Evolutionary conservation across 192 early-diverging fungal genomes (phyloP).

Genomic region (Coemansia sp.): DNA sequence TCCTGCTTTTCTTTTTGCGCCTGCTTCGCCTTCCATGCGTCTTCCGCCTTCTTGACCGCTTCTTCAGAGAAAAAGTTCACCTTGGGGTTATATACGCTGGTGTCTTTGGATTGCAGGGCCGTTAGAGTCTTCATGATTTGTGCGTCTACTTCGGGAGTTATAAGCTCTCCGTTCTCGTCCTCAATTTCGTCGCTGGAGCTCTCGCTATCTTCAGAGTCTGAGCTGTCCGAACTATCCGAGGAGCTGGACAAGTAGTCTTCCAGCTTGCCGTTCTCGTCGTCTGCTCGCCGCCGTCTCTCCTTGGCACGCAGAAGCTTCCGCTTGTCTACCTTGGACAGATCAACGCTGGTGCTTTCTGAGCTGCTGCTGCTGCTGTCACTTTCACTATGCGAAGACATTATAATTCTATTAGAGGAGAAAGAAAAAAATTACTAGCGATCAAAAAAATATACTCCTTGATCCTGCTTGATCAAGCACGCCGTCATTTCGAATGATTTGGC

Average conservation of each 20-base stretch:
- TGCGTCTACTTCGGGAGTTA: conserved; percentile 86
- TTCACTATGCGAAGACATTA: too few species aligned
- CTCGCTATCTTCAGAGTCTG: conserved; percentile 33
- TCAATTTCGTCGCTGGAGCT: conserved; percentile 68
- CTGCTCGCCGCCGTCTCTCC: conserved; percentile 38
- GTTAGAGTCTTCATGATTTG: conserved; percentile 93
- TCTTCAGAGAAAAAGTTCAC: conserved; percentile 73
- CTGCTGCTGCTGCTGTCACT: too few species aligned
- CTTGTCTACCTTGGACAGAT: conserved; percentile 36
- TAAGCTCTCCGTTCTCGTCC: conserved; percentile 74
- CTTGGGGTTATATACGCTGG: conserved; percentile 76
- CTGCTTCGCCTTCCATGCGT: conserved; percentile 40
- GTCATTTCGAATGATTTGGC: too few species aligned
- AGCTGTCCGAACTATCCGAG: conserved; percentile 1
- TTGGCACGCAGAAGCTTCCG: conserved; percentile 42
- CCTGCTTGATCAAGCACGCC: too few species aligned
- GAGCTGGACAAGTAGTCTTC: conserved; percentile 33
- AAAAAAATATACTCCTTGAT: too few species aligned
- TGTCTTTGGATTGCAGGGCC: conserved; percentile 71
- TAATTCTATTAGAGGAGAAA: too few species aligned
- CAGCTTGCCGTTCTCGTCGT: conserved; percentile 41
- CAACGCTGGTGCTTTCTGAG: background rate
- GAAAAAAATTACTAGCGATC: too few species aligned
- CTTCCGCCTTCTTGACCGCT: conserved; percentile 32
- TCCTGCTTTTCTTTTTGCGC: background rate